Evolutionary conservation across 768 basidiomycete genomes (phyloP).

Genomic region (Leccinum uliginosum): DNA sequence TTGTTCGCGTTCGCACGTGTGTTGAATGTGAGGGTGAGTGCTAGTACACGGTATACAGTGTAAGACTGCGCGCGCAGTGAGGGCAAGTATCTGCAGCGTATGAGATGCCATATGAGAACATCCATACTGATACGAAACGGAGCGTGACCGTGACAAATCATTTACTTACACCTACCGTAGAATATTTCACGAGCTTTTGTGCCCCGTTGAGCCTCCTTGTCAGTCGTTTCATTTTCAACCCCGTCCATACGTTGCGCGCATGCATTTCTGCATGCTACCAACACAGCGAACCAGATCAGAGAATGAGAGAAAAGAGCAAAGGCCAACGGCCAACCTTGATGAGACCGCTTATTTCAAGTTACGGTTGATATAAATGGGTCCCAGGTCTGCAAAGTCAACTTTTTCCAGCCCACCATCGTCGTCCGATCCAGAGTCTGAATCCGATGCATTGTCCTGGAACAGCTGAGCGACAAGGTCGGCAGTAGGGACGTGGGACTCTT

Average conservation of each 20-base stretch:
- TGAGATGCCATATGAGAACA: no score
- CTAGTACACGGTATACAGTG: no score
- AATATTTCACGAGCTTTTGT: constrained; percentile 58
- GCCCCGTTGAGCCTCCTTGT: constrained; percentile 55
- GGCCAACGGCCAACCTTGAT: constrained; percentile 43
- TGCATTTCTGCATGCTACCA: constrained; percentile 65
- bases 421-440: constrained; percentile 29
- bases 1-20: no score
- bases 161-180: constrained; percentile 12
- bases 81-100: no score
- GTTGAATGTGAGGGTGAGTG: no score
- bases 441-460: constrained; percentile 41
- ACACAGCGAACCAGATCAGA: constrained; percentile 42
- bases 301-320: background rate
- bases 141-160: no score
- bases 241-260: constrained; percentile 48
- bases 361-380: no score
- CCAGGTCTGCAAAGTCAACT: constrained; percentile 65
- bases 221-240: constrained; percentile 60
- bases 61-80: no score
- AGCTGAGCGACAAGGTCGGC: constrained; percentile 63
- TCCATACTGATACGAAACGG: no score
- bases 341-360: constrained; percentile 41
- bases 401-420: constrained; percentile 43
- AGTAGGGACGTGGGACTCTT: constrained; percentile 60